Evolutionary conservation across 2,329 filamentous ascomycete genomes (phyloP).

Genomic region (Penicillium sp.): DNA sequence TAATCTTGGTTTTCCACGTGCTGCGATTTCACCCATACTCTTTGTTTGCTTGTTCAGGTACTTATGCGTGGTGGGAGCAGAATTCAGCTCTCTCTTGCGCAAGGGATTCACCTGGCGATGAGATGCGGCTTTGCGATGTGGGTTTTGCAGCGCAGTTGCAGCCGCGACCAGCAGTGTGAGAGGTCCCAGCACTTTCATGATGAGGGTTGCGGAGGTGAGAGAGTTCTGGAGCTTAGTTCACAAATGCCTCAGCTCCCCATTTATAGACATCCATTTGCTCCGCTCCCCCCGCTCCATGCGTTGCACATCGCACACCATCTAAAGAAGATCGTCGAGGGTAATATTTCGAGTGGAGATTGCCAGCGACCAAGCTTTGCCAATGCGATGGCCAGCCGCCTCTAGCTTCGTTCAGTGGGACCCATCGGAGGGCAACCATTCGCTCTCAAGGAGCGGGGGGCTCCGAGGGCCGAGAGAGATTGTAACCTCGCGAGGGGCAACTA

Average conservation of each 20-base stretch:
- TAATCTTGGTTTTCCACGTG: neutral
- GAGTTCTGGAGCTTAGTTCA: neutral
- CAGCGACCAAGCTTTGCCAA: conserved; percentile 2
- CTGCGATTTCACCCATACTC: conserved; percentile 6
- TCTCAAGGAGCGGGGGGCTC: neutral
- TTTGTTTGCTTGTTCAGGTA: conserved; percentile 19
- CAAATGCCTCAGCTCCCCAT: neutral
- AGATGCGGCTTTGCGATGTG: conserved; percentile 19
- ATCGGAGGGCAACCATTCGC: conserved; percentile 6
- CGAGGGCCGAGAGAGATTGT: conserved; percentile 7
- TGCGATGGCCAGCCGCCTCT: neutral
- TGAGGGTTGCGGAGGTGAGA: neutral
- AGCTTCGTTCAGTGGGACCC: neutral
- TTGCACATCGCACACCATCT: no score
- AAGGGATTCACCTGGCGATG: neutral
- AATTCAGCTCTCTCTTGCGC: conserved; percentile 4
- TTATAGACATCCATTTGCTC: neutral
- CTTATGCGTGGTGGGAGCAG: conserved; percentile 1
- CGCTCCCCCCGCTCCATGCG: no score
- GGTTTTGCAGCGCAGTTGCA: conserved; percentile 19
- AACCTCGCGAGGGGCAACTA: conserved; percentile 16
- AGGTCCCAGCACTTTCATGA: conserved; percentile 10
- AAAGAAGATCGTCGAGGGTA: neutral
- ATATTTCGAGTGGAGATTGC: neutral
- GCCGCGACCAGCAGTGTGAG: conserved; percentile 9